Conservation (phyloP, 1,139 yeast genomes). For the Candida frijolesensis region DNA sequence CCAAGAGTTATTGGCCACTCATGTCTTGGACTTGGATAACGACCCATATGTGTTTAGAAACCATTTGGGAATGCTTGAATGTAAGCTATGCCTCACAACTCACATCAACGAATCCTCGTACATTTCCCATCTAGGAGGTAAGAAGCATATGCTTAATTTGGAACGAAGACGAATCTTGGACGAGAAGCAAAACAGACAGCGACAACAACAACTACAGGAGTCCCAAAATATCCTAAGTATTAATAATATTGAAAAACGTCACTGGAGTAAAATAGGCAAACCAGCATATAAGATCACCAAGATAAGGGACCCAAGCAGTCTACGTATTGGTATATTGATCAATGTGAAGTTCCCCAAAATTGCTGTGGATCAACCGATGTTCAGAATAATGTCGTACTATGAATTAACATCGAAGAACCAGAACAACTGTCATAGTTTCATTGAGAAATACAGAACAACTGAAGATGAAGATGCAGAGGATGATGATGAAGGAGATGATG, state of each 20-base stretch:
- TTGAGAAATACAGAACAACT: conserved; percentile 16
- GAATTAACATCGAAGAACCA: conserved; percentile 59
- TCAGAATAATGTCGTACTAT: conserved; percentile 72
- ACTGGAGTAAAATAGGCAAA: conserved; percentile 64
- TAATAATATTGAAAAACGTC: conserved; percentile 43
- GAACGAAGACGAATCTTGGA: conserved; percentile 57
- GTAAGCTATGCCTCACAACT: conserved; percentile 73
- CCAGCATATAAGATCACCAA: conserved; percentile 72
- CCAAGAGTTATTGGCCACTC: conserved; percentile 61
- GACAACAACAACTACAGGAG: conserved; percentile 12
- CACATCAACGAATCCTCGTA: conserved; percentile 79
- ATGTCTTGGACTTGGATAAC: conserved; percentile 62
- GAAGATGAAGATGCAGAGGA: conserved; percentile 16
- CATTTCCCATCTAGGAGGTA: conserved; percentile 77
- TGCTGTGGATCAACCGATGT: conserved; percentile 54
- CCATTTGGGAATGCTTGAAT: conserved; percentile 74
- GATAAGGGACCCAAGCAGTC: conserved; percentile 59
- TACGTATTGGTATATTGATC: conserved; percentile 62
- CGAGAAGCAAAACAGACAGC: conserved; percentile 30
- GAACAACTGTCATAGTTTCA: conserved; percentile 25
- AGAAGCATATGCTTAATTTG: conserved; percentile 70
- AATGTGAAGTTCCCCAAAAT: conserved; percentile 59
- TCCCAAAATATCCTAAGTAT: conserved; percentile 25
- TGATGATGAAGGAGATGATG: conserved; percentile 21
- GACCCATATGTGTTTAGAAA: conserved; percentile 80